phyloP scores from a whole-genome alignment of 805 yeast genomes.

The Zygotorulaspora florentina region DNA sequence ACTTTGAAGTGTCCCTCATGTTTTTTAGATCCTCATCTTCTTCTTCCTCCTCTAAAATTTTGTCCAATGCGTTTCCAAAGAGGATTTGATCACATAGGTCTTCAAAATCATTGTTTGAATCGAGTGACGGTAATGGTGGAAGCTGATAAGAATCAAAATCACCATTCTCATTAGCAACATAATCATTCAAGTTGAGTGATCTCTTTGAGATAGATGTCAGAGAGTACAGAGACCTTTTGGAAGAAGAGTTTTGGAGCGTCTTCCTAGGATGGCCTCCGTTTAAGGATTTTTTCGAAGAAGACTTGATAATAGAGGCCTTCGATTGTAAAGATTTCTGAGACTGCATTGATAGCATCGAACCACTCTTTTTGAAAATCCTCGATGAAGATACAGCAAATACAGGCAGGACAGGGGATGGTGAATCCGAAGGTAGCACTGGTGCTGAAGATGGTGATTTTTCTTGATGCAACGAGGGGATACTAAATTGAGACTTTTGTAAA shows the following conservation, averaged over 20 bases:
- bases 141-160: conserved; percentile 3
- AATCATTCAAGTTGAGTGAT: conserved; percentile 33
- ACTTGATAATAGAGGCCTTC: conserved; percentile 11
- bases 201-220: conserved; percentile 34
- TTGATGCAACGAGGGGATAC: conserved; percentile 22
- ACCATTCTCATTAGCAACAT: conserved; percentile 16
- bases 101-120: conserved; percentile 29
- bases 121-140: conserved; percentile 22
- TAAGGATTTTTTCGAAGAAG: conserved; percentile 21
- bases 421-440: conserved; percentile 13
- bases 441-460: conserved; percentile 3
- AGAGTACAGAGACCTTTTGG: conserved; percentile 34
- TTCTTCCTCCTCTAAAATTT: conserved; percentile 27
- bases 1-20: background rate
- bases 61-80: conserved; percentile 28
- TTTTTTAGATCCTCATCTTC: conserved; percentile 4
- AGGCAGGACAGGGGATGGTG: conserved; percentile 19
- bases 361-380: conserved; percentile 25
- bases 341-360: conserved; percentile 18
- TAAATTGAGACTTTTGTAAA: conserved; percentile 32
- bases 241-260: conserved; percentile 30
- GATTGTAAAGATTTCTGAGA: conserved; percentile 15
- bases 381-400: conserved; percentile 30
- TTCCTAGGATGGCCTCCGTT: conserved; percentile 12
- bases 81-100: conserved; percentile 31